Evolutionary conservation across 2,329 filamentous ascomycete species (phyloP).

Genomic region (Oidium heveae): DNA sequence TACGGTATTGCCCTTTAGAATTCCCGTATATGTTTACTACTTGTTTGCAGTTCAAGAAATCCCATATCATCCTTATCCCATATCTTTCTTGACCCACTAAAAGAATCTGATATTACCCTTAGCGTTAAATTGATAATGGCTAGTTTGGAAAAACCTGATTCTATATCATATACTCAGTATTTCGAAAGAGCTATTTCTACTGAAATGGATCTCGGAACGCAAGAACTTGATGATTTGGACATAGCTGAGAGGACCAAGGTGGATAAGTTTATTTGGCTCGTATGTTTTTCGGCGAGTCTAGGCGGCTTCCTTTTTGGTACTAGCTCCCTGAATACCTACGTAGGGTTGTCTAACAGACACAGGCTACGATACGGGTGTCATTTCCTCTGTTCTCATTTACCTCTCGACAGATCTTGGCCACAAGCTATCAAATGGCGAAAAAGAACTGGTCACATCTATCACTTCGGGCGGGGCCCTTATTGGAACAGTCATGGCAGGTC

Average conservation of each 20-base stretch:
- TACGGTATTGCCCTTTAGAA: too few species aligned
- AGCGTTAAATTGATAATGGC: too few species aligned
- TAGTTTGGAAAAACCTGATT: too few species aligned
- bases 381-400: constrained; percentile 20
- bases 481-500: constrained; percentile 38
- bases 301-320: constrained; percentile 35
- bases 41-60: too few species aligned
- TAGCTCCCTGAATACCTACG: background rate
- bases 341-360: constrained; percentile 5
- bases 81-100: too few species aligned
- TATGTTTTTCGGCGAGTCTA: constrained; percentile 36
- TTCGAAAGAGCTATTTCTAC: too few species aligned
- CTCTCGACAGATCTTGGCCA: constrained; percentile 17
- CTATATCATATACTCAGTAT: too few species aligned
- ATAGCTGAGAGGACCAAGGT: constrained; percentile 17
- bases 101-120: too few species aligned
- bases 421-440: constrained; percentile 18
- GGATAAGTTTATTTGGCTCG: constrained; percentile 26
- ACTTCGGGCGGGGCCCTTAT: constrained; percentile 27
- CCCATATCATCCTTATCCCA: too few species aligned
- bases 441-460: constrained; percentile 26
- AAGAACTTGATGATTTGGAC: constrained; percentile 3
- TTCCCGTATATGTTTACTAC: too few species aligned
- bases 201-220: too few species aligned
- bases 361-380: constrained; percentile 23